A percentile compares a stretch with the other conserved stretches of the same genome.
Evolutionary conservation across 768 basidiomycete species (phyloP).

Genomic region (Megacollybia marginata): DNA sequence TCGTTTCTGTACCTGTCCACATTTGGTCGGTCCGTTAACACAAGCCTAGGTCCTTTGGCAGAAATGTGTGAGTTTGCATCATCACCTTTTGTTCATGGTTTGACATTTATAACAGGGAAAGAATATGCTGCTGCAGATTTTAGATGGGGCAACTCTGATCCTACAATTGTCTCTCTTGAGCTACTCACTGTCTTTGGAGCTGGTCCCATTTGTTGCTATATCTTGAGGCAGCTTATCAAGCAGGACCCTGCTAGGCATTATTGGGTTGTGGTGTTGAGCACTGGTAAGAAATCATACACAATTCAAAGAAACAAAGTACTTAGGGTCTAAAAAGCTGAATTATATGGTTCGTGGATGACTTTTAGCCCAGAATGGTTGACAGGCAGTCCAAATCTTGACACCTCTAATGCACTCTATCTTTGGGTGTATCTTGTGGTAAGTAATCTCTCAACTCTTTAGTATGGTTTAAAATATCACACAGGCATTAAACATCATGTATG

Average conservation of each 20-base stretch:
- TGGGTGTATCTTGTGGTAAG: conserved; percentile 80
- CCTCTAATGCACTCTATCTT: conserved; percentile 59
- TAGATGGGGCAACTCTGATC: conserved; percentile 76
- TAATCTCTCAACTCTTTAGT: conserved; percentile 7
- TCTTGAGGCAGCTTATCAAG: conserved; percentile 56
- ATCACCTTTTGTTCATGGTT: neutral
- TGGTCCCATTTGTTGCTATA: conserved; percentile 68
- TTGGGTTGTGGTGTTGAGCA: conserved; percentile 75
- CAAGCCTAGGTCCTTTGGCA: conserved; percentile 61
- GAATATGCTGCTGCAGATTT: conserved; percentile 77
- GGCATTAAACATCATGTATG: conserved; percentile 80
- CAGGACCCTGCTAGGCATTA: conserved; percentile 64
- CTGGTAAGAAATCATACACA: conserved; percentile 48
- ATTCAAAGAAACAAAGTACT: conserved; percentile 21
- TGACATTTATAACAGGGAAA: conserved; percentile 45
- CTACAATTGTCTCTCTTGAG: conserved; percentile 77
- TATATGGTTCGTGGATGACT: conserved; percentile 89
- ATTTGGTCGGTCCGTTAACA: conserved; percentile 67
- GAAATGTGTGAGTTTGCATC: conserved; percentile 58
- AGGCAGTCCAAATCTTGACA: conserved; percentile 65
- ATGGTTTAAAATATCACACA: conserved; percentile 17
- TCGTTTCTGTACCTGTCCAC: conserved; percentile 73
- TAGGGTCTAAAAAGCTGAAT: conserved; percentile 51
- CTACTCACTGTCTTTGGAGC: conserved; percentile 75
- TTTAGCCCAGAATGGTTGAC: conserved; percentile 84